Evolutionary conservation across 306 rosid genomes (phyloP).

Genomic region (Dalbergia cochinchinensis): DNA sequence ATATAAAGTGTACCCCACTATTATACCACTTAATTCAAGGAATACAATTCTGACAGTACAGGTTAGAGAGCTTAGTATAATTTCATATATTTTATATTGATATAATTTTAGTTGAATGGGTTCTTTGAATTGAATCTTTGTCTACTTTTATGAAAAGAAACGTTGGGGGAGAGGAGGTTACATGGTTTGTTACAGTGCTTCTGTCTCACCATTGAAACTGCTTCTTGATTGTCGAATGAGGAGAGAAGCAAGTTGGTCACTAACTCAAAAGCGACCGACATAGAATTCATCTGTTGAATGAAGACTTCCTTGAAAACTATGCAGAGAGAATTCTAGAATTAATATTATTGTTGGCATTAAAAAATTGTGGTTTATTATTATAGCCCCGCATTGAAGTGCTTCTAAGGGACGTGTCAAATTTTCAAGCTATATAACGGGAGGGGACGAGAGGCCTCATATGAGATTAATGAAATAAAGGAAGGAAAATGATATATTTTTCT

Average conservation of each 20-base stretch:
- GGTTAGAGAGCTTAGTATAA: no score
- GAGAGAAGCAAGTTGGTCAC: no score
- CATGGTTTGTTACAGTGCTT: slow-evolving; percentile 42
- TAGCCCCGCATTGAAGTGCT: background rate
- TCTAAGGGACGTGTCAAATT: background rate
- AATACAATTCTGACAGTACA: no score
- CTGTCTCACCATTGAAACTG: slow-evolving; percentile 34
- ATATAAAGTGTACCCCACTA: no score
- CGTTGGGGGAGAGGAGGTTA: slow-evolving; percentile 37
- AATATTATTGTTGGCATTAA: background rate
- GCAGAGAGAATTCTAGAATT: background rate
- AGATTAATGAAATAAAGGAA: no score
- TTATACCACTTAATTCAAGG: no score
- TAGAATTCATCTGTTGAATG: background rate
- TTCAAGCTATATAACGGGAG: background rate
- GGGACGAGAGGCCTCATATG: no score
- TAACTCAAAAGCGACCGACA: no score
- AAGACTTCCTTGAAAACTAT: background rate
- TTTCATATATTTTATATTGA: no score
- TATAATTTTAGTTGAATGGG: no score
- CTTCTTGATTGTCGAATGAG: background rate
- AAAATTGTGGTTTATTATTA: background rate
- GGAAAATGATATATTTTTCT: no score
- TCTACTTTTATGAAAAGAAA: background rate
- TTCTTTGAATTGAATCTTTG: no score